phyloP scores from a whole-genome alignment of 2,329 filamentous ascomycete genomes.

The Claviceps citrina region DNA sequence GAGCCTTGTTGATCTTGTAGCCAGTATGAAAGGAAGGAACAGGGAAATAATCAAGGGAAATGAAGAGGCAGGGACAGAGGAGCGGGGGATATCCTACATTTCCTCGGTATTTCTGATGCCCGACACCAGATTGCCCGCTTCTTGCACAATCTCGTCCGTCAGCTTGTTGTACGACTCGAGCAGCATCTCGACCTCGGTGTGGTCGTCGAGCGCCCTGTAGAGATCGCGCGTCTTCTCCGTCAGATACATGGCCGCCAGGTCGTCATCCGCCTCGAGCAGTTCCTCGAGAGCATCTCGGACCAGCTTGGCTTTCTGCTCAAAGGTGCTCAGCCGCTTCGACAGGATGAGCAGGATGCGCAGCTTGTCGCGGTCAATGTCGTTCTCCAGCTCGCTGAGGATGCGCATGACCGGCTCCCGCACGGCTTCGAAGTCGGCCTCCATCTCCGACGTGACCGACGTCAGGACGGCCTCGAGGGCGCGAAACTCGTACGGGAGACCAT shows the following conservation, averaged over 20 bases:
- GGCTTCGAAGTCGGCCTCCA: constrained; percentile 89
- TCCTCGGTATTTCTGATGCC: constrained; percentile 97
- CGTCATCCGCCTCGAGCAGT: constrained; percentile 87
- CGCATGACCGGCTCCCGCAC: constrained; percentile 84
- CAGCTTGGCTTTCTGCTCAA: constrained; percentile 90
- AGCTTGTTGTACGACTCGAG: constrained; percentile 96
- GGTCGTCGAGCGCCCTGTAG: constrained; percentile 63
- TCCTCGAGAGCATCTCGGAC: constrained; percentile 93
- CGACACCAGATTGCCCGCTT: constrained; percentile 80
- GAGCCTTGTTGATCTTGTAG: constrained; percentile 3
- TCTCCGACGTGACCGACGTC: constrained; percentile 77
- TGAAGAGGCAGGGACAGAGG: background rate
- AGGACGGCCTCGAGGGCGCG: constrained; percentile 88
- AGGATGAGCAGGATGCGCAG: constrained; percentile 79
- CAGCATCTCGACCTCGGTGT: constrained; percentile 93
- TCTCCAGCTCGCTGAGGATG: constrained; percentile 78
- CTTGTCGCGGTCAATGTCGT: constrained; percentile 92
- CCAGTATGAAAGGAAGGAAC: background rate
- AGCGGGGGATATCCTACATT: constrained; percentile 54
- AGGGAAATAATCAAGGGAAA: background rate
- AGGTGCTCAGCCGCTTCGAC: constrained; percentile 89
- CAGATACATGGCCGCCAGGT: constrained; percentile 86
- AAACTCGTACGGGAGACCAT: constrained; percentile 80
- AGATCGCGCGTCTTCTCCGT: constrained; percentile 71
- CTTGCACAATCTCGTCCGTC: constrained; percentile 93